Conservation (phyloP, 805 yeast genomes). For the Nakazawaea molendinolei region DNA sequence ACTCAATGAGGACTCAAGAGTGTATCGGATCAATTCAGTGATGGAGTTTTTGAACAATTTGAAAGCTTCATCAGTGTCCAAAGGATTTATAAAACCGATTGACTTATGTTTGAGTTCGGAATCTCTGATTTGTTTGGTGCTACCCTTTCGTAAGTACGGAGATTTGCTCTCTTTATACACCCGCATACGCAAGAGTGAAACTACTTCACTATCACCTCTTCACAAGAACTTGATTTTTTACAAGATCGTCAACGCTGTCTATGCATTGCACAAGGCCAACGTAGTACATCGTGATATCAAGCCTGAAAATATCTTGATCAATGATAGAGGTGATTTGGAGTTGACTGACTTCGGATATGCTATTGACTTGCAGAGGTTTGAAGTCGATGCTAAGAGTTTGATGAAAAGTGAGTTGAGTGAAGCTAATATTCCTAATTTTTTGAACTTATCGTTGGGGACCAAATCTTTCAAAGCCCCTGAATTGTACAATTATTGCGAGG, state of each 20-base stretch:
- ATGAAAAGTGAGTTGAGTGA: conserved; percentile 8
- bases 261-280: conserved; percentile 33
- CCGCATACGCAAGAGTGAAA: conserved; percentile 24
- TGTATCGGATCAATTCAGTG: conserved; percentile 5
- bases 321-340: conserved; percentile 35
- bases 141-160: conserved; percentile 39
- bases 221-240: conserved; percentile 39
- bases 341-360: conserved; percentile 49
- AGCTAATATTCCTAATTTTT: conserved; percentile 14
- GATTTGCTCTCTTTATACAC: conserved; percentile 41
- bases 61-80: conserved; percentile 4
- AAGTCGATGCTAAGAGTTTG: not conserved
- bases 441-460: conserved; percentile 37
- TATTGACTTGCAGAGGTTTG: conserved; percentile 24
- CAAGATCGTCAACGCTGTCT: conserved; percentile 46
- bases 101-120: conserved; percentile 4
- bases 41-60: conserved; percentile 6
- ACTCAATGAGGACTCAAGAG: not conserved
- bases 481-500: conserved; percentile 22
- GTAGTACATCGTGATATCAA: conserved; percentile 48
- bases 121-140: conserved; percentile 26
- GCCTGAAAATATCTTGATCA: conserved; percentile 48
- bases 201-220: conserved; percentile 22
- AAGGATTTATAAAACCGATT: conserved; percentile 6
- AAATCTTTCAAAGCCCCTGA: conserved; percentile 52